phyloP scores from a whole-genome alignment of 345 rosid genomes.

The Lumnitzera littorea region DNA sequence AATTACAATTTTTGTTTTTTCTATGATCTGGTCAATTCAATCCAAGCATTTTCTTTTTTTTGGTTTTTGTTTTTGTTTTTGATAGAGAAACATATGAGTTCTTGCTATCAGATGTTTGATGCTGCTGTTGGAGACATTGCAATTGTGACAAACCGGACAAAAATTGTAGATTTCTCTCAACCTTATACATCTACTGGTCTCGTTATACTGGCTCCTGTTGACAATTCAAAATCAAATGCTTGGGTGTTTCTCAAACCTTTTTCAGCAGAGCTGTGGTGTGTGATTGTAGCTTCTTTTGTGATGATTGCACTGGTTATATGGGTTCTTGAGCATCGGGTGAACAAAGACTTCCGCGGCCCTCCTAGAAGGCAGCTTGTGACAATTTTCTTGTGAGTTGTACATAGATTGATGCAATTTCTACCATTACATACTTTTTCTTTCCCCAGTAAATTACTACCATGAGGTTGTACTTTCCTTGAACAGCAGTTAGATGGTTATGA shows the following conservation, averaged over 20 bases:
- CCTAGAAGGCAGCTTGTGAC: conserved; percentile 48
- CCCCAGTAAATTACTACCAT: too few species aligned
- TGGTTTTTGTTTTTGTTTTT: neutral
- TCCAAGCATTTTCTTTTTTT: neutral
- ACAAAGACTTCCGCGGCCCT: conserved; percentile 67
- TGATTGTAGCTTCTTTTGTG: conserved; percentile 41
- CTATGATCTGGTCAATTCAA: neutral
- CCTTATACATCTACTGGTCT: conserved; percentile 68
- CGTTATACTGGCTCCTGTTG: conserved; percentile 55
- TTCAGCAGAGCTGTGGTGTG: conserved; percentile 50
- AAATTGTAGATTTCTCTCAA: conserved; percentile 60
- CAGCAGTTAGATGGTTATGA: too few species aligned
- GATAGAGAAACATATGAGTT: neutral
- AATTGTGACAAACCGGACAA: conserved; percentile 50
- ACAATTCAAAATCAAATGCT: conserved; percentile 24
- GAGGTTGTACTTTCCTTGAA: too few species aligned
- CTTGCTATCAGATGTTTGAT: conserved; percentile 49
- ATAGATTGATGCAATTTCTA: neutral
- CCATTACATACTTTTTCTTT: neutral
- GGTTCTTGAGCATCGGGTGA: conserved; percentile 80
- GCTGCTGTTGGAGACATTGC: conserved; percentile 68
- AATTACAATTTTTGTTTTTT: neutral
- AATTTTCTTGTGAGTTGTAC: conserved; percentile 47
- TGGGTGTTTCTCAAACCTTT: conserved; percentile 81
- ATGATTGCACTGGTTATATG: conserved; percentile 58